Base-by-base conservation (phyloP, 2,329 filamentous ascomycete genomes). In the Pseudocercospora pini-densiflorae region DNA sequence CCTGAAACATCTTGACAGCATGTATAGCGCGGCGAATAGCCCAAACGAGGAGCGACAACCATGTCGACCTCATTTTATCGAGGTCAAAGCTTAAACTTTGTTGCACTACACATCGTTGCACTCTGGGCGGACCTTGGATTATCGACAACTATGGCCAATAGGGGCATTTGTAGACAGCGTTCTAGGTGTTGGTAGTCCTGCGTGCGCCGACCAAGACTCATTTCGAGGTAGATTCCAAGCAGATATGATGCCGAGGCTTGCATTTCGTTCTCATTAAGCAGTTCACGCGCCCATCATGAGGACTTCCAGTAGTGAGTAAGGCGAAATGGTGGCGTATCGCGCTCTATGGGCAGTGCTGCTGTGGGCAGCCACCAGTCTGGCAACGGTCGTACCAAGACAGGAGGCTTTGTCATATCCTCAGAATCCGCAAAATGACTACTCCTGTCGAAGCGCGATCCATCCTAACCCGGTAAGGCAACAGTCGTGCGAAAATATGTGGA, bases 401-500 rank as follows among this genome's bases (percentile, higher is more conserved):
- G 51, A 16, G 49, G 23, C 49, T 4, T 31, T 31, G 51, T 55
- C 51, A 14, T 55, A 55, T 27, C 51, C 51, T 10, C 51, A 55
- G 16, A 55, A 55, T 19, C 51, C 63, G 21, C 60, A 66, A 16
- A 66, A 66, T 55, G 61, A 66, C 19, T 66, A 54, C 47, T 61
- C 59, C 8, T 66, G 64, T 51, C 59, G 60, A 21, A 66, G 64
- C 54, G 31, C 60, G 24, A 45, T 24, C 33, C 64, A 66, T 23
- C 54, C 64, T 10, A 59, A 66, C 29, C 64, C 60, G 27, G 64
- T 66, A 33, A 24, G 60, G 16, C 23, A 16, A 14, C 12, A 51
- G 2, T 51, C 47, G 47, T 51, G 47, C 47, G 19, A 23, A 19
- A 5, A 27, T 23, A 3, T 27, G 47, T 51, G 19, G 10, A 51